Evolutionary conservation across 1,139 yeast genomes (phyloP), one percentile per base, ranked within the genome.

Genomic region (Candida freyschussii): DNA sequence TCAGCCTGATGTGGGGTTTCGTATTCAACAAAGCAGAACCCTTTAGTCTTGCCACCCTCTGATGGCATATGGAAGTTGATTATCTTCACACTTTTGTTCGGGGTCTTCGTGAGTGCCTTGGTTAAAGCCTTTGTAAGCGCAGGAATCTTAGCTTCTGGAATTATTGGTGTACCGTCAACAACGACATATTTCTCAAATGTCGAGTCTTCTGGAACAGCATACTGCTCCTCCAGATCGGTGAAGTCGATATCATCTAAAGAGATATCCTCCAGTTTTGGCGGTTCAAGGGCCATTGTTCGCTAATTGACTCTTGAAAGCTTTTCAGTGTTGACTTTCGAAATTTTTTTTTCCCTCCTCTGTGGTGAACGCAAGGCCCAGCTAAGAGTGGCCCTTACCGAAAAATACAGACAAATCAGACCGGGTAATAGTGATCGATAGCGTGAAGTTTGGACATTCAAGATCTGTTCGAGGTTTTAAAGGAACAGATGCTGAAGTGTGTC

Each of bases 101-200:
- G 81, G 39, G 85, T 70, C 65, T 89, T 91, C 52, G 73, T 75
- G 53, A 93, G 72, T 33, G 93, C 97, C 57, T 85, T 89, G 51
- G 79, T 73, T 56, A 93, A 74, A 34, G 93, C 97, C 57, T 85
- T 89, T 51, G 79, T 73, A 56, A 93, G 73, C 35, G 84, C 78
- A 29, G 87, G 84, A 27, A 79, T 85, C 63, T 93, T 93, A 36
- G 86, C 61, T 55, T 82, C 95, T 36, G 96, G 96, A 16, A 95
- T 95, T 44, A 86, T 69, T 45, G 99, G 99, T 6, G 95, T 91
- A 29, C 98, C 98, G 58, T 87, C 97, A 33, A 87, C 82, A 18
- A 91, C 85, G 39, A 91, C 77, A 56, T 78, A 89, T 53, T 75
- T 75, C 53, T 86, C 96, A 38, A 85, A 69, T 24, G 80, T 77